A percentile compares a stretch with the other conserved stretches of the same genome.
These are phyloP conservation scores for Purpureocillium takamizusanense DNA, from an alignment of 2,329 filamentous ascomycete genomes.

Conservation along the genomic window DNA sequence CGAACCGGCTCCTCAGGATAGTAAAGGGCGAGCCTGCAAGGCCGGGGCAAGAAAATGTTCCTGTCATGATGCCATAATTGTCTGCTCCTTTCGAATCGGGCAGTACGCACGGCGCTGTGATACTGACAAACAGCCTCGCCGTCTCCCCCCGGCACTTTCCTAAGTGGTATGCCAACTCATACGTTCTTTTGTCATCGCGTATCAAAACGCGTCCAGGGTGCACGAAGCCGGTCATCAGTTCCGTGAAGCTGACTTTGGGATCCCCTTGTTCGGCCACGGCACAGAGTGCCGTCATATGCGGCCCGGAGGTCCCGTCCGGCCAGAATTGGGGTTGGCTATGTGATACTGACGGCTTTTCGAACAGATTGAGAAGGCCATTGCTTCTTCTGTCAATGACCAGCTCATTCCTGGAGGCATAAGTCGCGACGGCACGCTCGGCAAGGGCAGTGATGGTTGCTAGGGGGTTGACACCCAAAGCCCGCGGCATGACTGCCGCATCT, in stretches of 20 bases:
- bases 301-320: too few species aligned
- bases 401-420: slow-evolving; percentile 29
- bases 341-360: slow-evolving; percentile 35
- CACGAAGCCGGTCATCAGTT: slow-evolving; percentile 56
- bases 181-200: slow-evolving; percentile 40
- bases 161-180: slow-evolving; percentile 40
- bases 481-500: slow-evolving; percentile 53
- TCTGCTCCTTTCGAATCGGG: too few species aligned
- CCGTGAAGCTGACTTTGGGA: slow-evolving; percentile 55
- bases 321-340: too few species aligned
- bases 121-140: slow-evolving; percentile 50
- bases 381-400: slow-evolving; percentile 35
- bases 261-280: too few species aligned
- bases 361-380: slow-evolving; percentile 44
- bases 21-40: slow-evolving; percentile 46
- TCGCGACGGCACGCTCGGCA: slow-evolving; percentile 52
- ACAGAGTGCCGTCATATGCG: too few species aligned
- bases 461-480: slow-evolving; percentile 56
- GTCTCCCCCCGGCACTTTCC: slow-evolving; percentile 45
- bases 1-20: slow-evolving; percentile 48
- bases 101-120: slow-evolving; percentile 37
- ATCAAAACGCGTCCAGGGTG: slow-evolving; percentile 32
- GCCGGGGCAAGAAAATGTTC: slow-evolving; percentile 37
- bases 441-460: slow-evolving; percentile 62
- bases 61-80: slow-evolving; percentile 35